Conservation (phyloP, 352 stramenopile species). For the Phytophthora pisi region DNA sequence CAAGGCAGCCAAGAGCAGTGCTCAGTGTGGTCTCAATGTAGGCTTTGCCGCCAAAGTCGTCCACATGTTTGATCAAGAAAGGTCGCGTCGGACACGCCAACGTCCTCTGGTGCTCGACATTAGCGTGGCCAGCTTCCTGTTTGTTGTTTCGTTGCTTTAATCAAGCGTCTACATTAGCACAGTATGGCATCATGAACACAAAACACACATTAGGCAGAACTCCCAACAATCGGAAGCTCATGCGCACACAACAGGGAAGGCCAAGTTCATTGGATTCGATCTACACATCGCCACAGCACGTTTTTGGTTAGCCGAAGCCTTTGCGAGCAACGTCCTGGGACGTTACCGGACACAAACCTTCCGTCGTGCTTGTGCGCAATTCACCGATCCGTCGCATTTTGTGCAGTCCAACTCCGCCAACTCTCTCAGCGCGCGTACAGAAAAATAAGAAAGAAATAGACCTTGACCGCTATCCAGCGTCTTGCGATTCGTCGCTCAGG, state of each 20-base stretch:
- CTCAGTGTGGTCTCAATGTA: background rate
- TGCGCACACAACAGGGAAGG: constrained; percentile 41
- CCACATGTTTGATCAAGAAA: constrained; percentile 9
- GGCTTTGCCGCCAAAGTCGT: constrained; percentile 1
- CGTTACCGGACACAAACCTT: constrained; percentile 47
- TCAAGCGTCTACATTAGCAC: constrained; percentile 37
- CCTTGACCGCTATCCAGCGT: constrained; percentile 20
- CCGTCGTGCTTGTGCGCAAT: constrained; percentile 17
- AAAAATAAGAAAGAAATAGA: constrained; percentile 29
- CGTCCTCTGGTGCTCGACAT: constrained; percentile 2
- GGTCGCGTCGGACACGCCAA: background rate
- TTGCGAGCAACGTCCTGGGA: constrained; percentile 20
- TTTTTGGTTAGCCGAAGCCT: constrained; percentile 33
- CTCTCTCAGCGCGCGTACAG: constrained; percentile 28
- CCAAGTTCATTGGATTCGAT: constrained; percentile 52
- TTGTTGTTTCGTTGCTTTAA: constrained; percentile 31
- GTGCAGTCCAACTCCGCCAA: constrained; percentile 19
- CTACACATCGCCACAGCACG: constrained; percentile 48
- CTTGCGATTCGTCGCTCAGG: constrained; percentile 37
- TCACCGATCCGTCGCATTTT: constrained; percentile 18
- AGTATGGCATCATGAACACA: constrained; percentile 33
- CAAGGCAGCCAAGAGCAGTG: background rate
- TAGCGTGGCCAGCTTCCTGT: constrained; percentile 10
- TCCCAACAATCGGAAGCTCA: constrained; percentile 19
- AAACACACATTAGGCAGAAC: constrained; percentile 29